Base-by-base conservation (phyloP, 106 monocot genomes). In the Vanilla planifolia region DNA sequence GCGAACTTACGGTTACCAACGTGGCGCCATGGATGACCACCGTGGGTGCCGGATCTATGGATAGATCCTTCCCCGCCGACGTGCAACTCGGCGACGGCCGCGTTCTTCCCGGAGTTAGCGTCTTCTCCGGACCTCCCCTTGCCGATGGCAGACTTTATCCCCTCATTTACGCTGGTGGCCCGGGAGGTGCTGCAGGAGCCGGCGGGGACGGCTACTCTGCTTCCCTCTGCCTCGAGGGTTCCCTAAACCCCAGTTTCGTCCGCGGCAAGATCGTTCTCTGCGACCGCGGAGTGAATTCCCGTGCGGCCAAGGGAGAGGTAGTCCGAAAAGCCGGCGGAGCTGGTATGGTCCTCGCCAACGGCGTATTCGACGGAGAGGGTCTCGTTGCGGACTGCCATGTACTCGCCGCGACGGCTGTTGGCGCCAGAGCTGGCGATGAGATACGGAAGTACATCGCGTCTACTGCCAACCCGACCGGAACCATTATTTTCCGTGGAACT, bases 1-100 rank as follows among this genome's bases (percentile, higher is more conserved):
- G 88, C 0, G 88, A 65, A n/a, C 70, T 82, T 34, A 81, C 85
- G 0, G 89, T 89, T 16, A 89, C 93, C 30, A 93, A 93, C 62
- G 81, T 93, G 19, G 86, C 90, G 0, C 95, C 95, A 0, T 96
- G 95, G 90, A 67, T 96, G 10, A 71, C 90, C 36, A 96, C 96
- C 3, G 84, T 96, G 16, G 96, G 96, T 13, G 96, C 96, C 3
- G 87, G 95, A 0, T 84, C 90, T 28, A 86, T 96, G 83, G 90
- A 96, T 61, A 57, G 96, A n/a, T 76, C 78, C 61, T 98, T 98
- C 67, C 91, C 96, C 4, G 91, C 96, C 14, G 74, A 79, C 50
- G 81, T 98, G 16, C 59, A 42, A 55, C 71, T 91, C 10, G 86
- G 81, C 3, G 58, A 91, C 43, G 81, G 91, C 10, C 48, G 57